Base-by-base conservation (phyloP, 2,329 filamentous ascomycete species). In the Fragosphaeria purpurea region DNA sequence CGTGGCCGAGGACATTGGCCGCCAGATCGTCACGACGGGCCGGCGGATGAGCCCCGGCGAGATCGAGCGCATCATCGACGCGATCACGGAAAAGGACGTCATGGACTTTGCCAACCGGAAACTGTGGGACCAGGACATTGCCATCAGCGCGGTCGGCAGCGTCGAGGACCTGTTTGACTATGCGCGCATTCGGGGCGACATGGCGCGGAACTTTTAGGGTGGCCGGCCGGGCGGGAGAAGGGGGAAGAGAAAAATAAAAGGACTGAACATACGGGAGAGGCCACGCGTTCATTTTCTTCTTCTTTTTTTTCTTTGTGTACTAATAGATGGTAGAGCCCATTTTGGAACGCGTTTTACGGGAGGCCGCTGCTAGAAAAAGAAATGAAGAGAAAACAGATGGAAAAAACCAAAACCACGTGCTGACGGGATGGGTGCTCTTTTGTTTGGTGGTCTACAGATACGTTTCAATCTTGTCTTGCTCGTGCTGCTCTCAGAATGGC, bases 1-100 rank as follows among this genome's bases (percentile, higher is more conserved):
- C 62, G 85, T 96, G 50, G 93, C 93, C 55, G 93, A 98, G 78
- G 93, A 98, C 68, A 95, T 98, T 69, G 93, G 93, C 65, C 88
- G 93, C 70, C 93, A 98, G 75, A 89, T 98, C 72, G 83, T 98
- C 75, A 97, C 90, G 65, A 97, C 93, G 53, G 93, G 93, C 67
- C 86, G 90, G 63, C 85, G 91, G 59, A 85, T 94, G 81, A 83
- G 76, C 67, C 88, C 93, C 54, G 85, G 86, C 69, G 93, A 98
- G 78, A 91, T 98, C 58, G 93, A 98, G 82, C 83, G 88, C 62
- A 82, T 85, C 60, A 88, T 98, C 61, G 85, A 90, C 64, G 77
- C 74, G 61, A 91, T 98, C 66, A 88, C 88, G 58, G 89, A 90
- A 72, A 94, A 94, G 78, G 88, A 97, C 63, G 88, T 98, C 58